Percentiles rank a stretch among this genome's conserved stretches.
Conservation (phyloP, 352 stramenopile species). For the Phytophthora capsici region DNA sequence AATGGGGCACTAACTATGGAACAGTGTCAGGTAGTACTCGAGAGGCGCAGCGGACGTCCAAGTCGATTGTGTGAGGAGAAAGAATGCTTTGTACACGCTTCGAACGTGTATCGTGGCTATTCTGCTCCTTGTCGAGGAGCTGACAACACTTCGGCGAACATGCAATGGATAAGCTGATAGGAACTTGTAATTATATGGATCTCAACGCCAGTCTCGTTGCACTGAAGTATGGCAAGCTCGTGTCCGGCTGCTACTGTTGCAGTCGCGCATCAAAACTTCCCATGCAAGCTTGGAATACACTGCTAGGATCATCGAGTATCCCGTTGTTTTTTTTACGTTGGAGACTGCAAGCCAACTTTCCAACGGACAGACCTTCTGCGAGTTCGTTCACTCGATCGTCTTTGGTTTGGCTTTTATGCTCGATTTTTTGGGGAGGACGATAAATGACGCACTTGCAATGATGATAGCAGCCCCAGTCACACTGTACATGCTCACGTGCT, state of each 20-base stretch:
- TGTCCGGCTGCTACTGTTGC: conserved; percentile 10
- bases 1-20: conserved; percentile 43
- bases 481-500: conserved; percentile 67
- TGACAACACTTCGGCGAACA: conserved; percentile 1
- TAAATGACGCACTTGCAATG: conserved; percentile 54
- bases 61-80: conserved; percentile 40
- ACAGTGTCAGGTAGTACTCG: conserved; percentile 35
- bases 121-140: not conserved
- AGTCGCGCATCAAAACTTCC: conserved; percentile 24
- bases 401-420: conserved; percentile 16
- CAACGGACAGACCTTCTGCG: not conserved
- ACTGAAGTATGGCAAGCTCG: conserved; percentile 15
- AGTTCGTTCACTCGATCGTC: conserved; percentile 18
- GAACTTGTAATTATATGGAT: conserved; percentile 40
- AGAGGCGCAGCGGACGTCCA: conserved; percentile 37
- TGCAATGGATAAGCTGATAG: conserved; percentile 15
- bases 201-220: conserved; percentile 1
- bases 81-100: conserved; percentile 18
- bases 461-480: conserved; percentile 68
- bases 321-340: not conserved
- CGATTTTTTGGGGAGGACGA: conserved; percentile 47
- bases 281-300: conserved; percentile 11
- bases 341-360: not conserved
- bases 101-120: conserved; percentile 18
- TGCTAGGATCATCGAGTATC: conserved; percentile 3